A percentile compares a stretch with the other conserved stretches of the same genome.
Evolutionary conservation across 805 yeast species (phyloP).

Genomic region (Myxozyma mucilagina): DNA sequence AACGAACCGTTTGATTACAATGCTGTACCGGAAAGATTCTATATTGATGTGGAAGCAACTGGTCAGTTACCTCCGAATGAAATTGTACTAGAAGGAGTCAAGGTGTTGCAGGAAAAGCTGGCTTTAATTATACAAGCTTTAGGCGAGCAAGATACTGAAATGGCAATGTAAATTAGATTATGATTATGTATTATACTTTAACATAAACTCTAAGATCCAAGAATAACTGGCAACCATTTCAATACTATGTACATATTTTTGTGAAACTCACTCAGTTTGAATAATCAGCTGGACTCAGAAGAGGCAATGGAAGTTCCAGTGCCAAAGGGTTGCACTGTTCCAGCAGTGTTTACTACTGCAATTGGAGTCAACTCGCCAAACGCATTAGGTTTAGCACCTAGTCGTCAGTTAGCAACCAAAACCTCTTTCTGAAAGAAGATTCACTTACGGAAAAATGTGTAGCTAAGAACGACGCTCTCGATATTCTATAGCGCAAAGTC

Average conservation of each 20-base stretch:
- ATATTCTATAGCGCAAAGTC: slow-evolving; percentile 56
- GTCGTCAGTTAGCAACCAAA: background rate
- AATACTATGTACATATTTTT: background rate
- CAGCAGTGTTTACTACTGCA: background rate
- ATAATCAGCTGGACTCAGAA: background rate
- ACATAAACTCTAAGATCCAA: background rate
- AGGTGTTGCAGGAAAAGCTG: slow-evolving; percentile 81
- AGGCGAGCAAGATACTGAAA: slow-evolving; percentile 33
- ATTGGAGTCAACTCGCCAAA: slow-evolving; percentile 4
- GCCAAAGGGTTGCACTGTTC: background rate
- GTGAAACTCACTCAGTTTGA: background rate
- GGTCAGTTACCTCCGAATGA: slow-evolving; percentile 88
- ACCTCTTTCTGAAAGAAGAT: background rate
- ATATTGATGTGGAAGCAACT: slow-evolving; percentile 88
- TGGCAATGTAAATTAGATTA: slow-evolving; percentile 17
- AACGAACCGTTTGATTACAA: slow-evolving; percentile 82
- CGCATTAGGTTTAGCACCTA: slow-evolving; percentile 10
- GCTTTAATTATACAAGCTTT: slow-evolving; percentile 82
- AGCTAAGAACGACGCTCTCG: slow-evolving; percentile 86
- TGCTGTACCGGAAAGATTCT: slow-evolving; percentile 79
- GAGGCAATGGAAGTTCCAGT: background rate
- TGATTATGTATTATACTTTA: background rate
- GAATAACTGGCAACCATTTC: no score
- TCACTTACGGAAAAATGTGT: slow-evolving; percentile 72
- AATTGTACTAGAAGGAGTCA: slow-evolving; percentile 81